Evolutionary conservation across 768 basidiomycete genomes (phyloP).

Genomic region (Phlegmacium glaucopus): DNA sequence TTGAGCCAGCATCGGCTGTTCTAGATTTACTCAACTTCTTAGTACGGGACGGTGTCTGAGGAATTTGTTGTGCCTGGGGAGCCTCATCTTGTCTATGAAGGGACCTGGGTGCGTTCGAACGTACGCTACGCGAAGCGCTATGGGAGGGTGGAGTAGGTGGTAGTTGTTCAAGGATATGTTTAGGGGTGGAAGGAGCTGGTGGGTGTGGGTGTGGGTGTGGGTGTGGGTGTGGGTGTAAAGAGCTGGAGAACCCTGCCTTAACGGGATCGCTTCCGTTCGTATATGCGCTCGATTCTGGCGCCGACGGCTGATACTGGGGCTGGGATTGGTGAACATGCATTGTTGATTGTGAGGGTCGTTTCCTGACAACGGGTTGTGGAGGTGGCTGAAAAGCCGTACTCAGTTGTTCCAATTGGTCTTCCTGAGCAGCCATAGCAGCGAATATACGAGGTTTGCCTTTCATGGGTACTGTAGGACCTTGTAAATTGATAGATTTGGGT

Average conservation of each 20-base stretch:
- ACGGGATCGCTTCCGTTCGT: not conserved
- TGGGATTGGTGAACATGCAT: not conserved
- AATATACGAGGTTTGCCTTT: conserved; percentile 63
- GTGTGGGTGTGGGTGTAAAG: too few species aligned
- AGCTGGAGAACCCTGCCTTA: not conserved
- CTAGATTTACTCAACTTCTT: conserved; percentile 29
- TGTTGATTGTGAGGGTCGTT: not conserved
- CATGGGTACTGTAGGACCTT: conserved; percentile 14
- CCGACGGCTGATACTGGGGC: not conserved
- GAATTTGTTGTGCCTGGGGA: conserved; percentile 6
- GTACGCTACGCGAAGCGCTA: conserved; percentile 8
- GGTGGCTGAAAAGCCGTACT: not conserved
- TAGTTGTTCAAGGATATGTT: not conserved
- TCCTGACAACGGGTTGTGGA: not conserved
- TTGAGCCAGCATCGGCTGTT: conserved; percentile 9
- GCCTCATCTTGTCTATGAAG: conserved; percentile 7
- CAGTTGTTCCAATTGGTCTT: conserved; percentile 1
- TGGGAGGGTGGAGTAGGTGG: conserved; percentile 3
- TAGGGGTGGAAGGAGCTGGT: conserved; percentile 6
- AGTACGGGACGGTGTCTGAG: conserved; percentile 16
- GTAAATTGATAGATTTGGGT: conserved; percentile 22
- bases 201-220: too few species aligned
- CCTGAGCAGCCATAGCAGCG: conserved; percentile 43
- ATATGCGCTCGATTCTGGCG: not conserved
- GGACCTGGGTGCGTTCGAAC: conserved; percentile 3